Evolutionary conservation across 208 protist species (phyloP).

Genomic region (Crithidia fasciculata): DNA sequence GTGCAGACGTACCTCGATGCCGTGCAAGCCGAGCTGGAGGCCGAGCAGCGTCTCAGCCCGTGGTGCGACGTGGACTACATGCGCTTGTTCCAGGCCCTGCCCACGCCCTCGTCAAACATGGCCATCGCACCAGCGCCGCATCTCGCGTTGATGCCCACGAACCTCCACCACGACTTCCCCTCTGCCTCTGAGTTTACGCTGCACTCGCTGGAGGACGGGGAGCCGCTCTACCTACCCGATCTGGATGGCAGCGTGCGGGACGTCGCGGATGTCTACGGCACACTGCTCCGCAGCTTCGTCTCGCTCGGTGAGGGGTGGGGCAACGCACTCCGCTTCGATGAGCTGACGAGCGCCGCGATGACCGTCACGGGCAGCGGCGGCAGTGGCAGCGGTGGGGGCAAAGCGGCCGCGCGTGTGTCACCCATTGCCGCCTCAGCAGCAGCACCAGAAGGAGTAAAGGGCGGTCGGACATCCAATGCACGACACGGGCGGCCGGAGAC

Average conservation of each 20-base stretch:
- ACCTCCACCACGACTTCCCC: not conserved
- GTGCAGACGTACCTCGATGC: slow-evolving; percentile 41
- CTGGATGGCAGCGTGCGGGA: slow-evolving; percentile 42
- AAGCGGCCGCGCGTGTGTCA: too few relatives aligned
- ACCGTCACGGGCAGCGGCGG: not conserved
- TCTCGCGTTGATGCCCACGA: slow-evolving; percentile 6
- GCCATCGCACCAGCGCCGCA: slow-evolving; percentile 2
- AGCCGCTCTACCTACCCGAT: slow-evolving; percentile 23
- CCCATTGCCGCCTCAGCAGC: too few relatives aligned
- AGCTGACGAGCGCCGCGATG: not conserved
- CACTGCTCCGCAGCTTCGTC: slow-evolving; percentile 15
- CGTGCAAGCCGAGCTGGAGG: slow-evolving; percentile 30
- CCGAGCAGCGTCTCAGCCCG: slow-evolving; percentile 38
- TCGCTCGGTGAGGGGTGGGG: slow-evolving; percentile 1
- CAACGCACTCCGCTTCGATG: not conserved
- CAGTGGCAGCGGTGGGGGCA: not conserved
- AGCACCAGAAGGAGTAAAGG: too few relatives aligned
- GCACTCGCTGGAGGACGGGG: not conserved
- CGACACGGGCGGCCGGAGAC: too few relatives aligned
- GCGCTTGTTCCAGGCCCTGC: slow-evolving; percentile 13
- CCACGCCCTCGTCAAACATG: not conserved
- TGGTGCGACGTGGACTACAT: slow-evolving; percentile 36
- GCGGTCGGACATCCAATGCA: too few relatives aligned
- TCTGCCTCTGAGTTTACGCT: not conserved
- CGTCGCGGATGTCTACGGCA: slow-evolving; percentile 32